phyloP scores from a whole-genome alignment of 1,284 basidiomycete genomes.

The Sanghuangporus weigelae region DNA sequence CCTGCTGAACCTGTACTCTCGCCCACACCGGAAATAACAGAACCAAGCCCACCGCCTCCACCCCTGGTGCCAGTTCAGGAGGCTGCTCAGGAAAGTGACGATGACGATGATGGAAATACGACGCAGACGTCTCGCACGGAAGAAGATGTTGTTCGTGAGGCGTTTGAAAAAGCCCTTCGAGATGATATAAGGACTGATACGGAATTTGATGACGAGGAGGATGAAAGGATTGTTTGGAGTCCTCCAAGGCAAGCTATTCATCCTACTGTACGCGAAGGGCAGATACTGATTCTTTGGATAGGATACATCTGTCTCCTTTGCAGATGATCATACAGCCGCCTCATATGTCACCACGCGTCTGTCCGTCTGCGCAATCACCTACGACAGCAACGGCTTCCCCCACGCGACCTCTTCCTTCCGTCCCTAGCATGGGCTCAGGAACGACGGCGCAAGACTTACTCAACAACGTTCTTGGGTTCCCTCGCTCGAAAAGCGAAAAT shows the following conservation, averaged over 20 bases:
- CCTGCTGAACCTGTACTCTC: conserved; percentile 4
- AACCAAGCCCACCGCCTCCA: background rate
- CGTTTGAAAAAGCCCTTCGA: conserved; percentile 60
- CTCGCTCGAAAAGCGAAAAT: background rate
- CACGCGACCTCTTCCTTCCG: conserved; percentile 15
- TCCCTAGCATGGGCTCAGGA: conserved; percentile 21
- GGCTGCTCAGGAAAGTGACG: conserved; percentile 37
- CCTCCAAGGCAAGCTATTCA: conserved; percentile 38
- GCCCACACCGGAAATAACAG: conserved; percentile 1
- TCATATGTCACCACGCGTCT: conserved; percentile 7
- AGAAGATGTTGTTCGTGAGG: conserved; percentile 77
- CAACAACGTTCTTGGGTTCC: conserved; percentile 43
- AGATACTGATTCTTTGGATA: background rate
- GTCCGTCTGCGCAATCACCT: background rate
- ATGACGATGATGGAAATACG: conserved; percentile 52
- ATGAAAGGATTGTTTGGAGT: conserved; percentile 62
- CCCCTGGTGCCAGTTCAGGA: conserved; percentile 2
- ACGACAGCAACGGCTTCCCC: background rate
- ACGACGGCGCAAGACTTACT: conserved; percentile 62
- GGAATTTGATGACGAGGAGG: conserved; percentile 45
- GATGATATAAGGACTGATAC: conserved; percentile 36
- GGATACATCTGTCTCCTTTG: conserved; percentile 10
- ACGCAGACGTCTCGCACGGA: conserved; percentile 69
- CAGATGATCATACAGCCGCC: conserved; percentile 10
- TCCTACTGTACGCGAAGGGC: background rate